These are phyloP conservation scores for Macrophomina pseudophaseolina DNA, from an alignment of 2,329 filamentous ascomycete species.

Conservation along the genomic window DNA sequence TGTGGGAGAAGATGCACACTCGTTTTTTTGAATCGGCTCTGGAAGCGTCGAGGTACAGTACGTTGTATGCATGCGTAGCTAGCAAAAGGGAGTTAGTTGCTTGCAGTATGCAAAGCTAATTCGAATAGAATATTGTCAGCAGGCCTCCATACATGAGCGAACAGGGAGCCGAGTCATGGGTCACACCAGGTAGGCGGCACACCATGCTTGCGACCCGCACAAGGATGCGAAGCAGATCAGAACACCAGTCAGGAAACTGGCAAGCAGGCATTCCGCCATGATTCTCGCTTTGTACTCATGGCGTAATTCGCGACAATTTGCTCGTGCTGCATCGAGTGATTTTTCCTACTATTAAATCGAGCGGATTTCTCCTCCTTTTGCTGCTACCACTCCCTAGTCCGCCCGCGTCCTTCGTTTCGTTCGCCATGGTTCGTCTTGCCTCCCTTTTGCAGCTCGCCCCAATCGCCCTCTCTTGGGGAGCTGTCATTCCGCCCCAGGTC, in stretches of 20 bases:
- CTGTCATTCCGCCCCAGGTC: not conserved
- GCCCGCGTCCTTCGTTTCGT: not conserved
- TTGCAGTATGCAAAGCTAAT: not conserved
- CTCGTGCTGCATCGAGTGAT: not conserved
- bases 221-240: not conserved
- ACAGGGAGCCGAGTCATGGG: not conserved
- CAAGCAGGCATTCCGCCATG: not conserved
- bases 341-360: not conserved
- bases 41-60: not conserved
- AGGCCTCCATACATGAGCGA: not conserved
- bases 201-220: conserved; percentile 1
- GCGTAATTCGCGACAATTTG: not conserved
- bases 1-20: not conserved
- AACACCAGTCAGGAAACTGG: not conserved
- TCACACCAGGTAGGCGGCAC: not conserved
- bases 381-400: not conserved
- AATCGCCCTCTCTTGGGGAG: not conserved
- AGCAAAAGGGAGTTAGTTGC: not conserved
- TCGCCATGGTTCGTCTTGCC: not conserved
- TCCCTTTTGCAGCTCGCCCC: not conserved
- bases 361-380: not conserved
- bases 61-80: not conserved
- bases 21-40: not conserved
- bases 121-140: not conserved
- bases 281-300: not conserved